Conservation (phyloP, 176 grass and related monocot species). For the Oryza australiensis region DNA sequence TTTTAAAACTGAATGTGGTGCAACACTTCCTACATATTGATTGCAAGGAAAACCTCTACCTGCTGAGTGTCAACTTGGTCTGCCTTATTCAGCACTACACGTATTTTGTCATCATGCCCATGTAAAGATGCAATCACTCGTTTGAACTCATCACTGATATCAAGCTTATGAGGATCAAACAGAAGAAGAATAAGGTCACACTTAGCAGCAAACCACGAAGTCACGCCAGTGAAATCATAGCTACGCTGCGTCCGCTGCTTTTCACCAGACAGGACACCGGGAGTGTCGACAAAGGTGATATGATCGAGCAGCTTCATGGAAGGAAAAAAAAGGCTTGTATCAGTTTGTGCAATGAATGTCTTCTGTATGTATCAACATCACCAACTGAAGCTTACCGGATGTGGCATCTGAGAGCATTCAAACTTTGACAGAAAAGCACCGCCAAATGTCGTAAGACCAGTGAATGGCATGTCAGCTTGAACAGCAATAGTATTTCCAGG, state of each 20-base stretch:
- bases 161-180: conserved; percentile 91
- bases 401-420: conserved; percentile 96
- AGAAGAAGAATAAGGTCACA: conserved; percentile 90
- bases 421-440: conserved; percentile 93
- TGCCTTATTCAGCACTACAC: conserved; percentile 78
- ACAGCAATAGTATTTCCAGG: conserved; percentile 97
- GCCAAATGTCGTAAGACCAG: conserved; percentile 80
- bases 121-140: conserved; percentile 72
- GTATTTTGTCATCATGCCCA: conserved; percentile 89
- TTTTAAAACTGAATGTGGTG: background rate
- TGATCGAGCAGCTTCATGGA: conserved; percentile 77
- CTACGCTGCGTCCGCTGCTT: conserved; percentile 87
- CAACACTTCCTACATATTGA: background rate
- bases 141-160: conserved; percentile 92
- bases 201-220: conserved; percentile 89
- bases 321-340: background rate
- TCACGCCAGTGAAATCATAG: conserved; percentile 89
- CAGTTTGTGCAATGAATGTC: conserved; percentile 14
- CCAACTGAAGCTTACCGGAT: conserved; percentile 60
- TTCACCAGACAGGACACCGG: conserved; percentile 88
- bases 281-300: conserved; percentile 88
- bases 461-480: conserved; percentile 89
- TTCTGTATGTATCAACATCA: background rate
- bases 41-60: conserved; percentile 41
- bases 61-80: conserved; percentile 97